Evolutionary conservation across 139 green algal genomes (phyloP), one percentile per base, ranked within the genome.

Genomic region (Pleodorina starrii): DNA sequence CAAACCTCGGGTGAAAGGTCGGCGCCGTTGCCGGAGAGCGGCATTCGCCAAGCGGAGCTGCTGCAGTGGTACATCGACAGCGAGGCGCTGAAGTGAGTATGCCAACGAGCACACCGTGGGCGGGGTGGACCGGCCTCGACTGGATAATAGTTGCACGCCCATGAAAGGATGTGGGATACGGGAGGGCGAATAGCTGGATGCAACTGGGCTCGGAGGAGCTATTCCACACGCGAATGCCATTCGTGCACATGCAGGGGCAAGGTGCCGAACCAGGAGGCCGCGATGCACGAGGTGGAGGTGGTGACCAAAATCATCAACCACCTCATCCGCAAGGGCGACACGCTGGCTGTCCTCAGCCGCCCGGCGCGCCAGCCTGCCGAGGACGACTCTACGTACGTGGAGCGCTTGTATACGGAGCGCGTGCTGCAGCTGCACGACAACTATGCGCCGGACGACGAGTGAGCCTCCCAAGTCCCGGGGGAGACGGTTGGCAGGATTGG

Each of bases 61-160:
- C 87, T 99, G 54, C 60, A 92, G 68, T 98, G 96, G 95, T 99
- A 98, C 90, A 92, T 98, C 71, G 88, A 96, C n/a, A 90, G 93
- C 29, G 79, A 97, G 86, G 87, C 93, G 25, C 38, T 95, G 36
- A 89, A 91, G 91, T 94, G 19, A 32, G 35, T 32, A 74, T 42
- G 27, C 23, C 3, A 19, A 44, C 38, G 73, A 4, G 12, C 48
- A 57, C 12, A 10, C 12, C 12, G 48, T 12, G 48, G 12, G 10
- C 11, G 48, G 48, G 12, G 10, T 10, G 48, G 11, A 10, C 48
- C 12, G 48, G 12, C 48, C 10, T 57, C 11, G 11, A 12, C 11
- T 57, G 12, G 12, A 10, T 12, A 57, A 57, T 57, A 57, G 10
- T 57, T 57, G 48, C 48, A 57, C 11, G 48, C 48, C 48, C 48